Conservation (phyloP, 345 rosid species). For the Melastoma malabathricum region DNA sequence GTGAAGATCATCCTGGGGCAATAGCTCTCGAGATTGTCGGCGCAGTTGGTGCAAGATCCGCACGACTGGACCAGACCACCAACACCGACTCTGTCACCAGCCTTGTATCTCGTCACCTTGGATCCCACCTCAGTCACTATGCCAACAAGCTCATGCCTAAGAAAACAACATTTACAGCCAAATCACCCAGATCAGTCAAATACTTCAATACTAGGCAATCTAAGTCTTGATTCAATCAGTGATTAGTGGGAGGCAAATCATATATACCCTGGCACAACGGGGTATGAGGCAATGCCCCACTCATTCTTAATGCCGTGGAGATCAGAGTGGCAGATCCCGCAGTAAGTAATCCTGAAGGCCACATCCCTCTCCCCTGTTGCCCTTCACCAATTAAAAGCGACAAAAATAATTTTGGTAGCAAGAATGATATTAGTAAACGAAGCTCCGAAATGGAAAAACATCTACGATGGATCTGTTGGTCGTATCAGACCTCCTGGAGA, state of each 20-base stretch:
- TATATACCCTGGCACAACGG: conserved; percentile 29
- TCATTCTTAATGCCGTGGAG: conserved; percentile 22
- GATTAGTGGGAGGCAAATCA: no score
- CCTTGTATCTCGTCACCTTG: conserved; percentile 21
- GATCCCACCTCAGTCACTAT: conserved; percentile 23
- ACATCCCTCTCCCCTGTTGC: conserved; percentile 21
- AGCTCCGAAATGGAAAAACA: no score
- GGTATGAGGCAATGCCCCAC: conserved; percentile 27
- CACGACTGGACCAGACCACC: conserved; percentile 33
- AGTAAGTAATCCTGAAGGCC: conserved; percentile 21
- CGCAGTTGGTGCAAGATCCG: conserved; percentile 6
- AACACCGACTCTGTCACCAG: conserved; percentile 30
- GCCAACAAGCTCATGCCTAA: conserved; percentile 40
- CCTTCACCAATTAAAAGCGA: conserved; percentile 1
- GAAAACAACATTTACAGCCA: background rate
- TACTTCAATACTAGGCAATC: no score
- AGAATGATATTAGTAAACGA: no score
- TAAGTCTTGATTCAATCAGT: no score
- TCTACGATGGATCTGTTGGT: no score
- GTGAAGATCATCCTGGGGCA: conserved; percentile 7
- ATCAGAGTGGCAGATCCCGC: conserved; percentile 36
- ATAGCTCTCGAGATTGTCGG: conserved; percentile 11
- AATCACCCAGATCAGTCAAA: no score
- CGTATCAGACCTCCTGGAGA: conserved; percentile 26
- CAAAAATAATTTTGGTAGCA: no score